Evolutionary conservation across 2,329 filamentous ascomycete species (phyloP), one percentile per base, ranked within the genome.

Genomic region (Didymella pinodella): DNA sequence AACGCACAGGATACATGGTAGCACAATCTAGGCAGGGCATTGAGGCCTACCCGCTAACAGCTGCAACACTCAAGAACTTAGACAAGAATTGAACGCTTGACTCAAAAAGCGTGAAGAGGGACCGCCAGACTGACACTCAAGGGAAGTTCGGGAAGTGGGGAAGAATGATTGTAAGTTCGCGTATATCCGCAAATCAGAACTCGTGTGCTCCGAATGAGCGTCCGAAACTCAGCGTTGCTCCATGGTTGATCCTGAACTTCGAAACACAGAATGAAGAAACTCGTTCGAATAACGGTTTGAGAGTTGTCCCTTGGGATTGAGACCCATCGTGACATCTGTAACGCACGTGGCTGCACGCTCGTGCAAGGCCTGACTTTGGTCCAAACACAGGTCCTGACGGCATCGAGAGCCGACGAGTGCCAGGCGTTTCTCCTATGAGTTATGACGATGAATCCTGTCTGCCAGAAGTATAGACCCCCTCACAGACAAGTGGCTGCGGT

Each of bases 71-170:
- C 16, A 40, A 29, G 50, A 46, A 43, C 20, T 40, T 36, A 20
- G 47, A 49, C 28, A 38, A 50, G 18, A 50, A 25, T 26, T 18
- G 34, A 45, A 47, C 48, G 41, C 40, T n/a, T 41, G 46, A 49
- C 40, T 54, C 32, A 20, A 50, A 32, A 43, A 31, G 40, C 16
- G 50, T 54, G 14, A 47, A 54, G 40, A 31, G 45, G 49, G 25
- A 54, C 41, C 38, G 36, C 6, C 32, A 47, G 40, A 59, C 51
- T 45, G 49, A 52, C 29, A 48, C 29, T 34, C 40, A 41, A 48
- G 34, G 56, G 41, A 45, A 25, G 16, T 43, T 14, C 51, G 50
- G 50, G 11, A 51, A 54, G 50, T 59, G 56, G 56, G 16, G 32
- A 50, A 14, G 7, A 45, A 32, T 10, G 34, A 28, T 50, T 14